Evolutionary conservation across 2,329 filamentous ascomycete genomes (phyloP).

Genomic region (Exophiala phaeomuriformis): DNA sequence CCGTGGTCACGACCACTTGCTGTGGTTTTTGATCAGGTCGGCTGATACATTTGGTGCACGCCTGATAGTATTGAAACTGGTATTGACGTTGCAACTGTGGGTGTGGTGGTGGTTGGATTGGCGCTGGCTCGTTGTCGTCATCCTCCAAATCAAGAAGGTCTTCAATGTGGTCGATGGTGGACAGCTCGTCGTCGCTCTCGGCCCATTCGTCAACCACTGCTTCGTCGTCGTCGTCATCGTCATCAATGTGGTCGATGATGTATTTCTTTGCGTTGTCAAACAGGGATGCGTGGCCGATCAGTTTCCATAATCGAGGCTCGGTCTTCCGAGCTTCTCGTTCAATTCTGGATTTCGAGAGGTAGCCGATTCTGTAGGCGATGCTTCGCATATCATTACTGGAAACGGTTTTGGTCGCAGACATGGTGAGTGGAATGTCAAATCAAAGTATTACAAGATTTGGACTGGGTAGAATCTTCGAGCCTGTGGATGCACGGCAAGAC

Average conservation of each 20-base stretch:
- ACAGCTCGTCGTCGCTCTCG: neutral
- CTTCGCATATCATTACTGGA: neutral
- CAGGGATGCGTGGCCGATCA: constrained; percentile 15
- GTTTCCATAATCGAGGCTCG: constrained; percentile 14
- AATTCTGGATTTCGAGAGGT: constrained; percentile 15
- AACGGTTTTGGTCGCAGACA: neutral
- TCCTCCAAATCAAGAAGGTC: constrained; percentile 1
- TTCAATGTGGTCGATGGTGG: neutral
- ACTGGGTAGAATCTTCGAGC: neutral
- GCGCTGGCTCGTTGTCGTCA: neutral
- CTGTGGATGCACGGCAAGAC: neutral
- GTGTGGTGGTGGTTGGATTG: neutral
- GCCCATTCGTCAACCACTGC: neutral
- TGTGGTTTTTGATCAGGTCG: neutral
- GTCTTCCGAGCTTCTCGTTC: constrained; percentile 16
- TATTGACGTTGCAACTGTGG: neutral
- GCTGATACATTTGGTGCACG: neutral
- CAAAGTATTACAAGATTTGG: too few relatives aligned
- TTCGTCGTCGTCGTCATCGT: constrained; percentile 1
- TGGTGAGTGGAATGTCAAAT: neutral
- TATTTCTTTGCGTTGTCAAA: constrained; percentile 17
- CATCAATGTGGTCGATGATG: constrained; percentile 10
- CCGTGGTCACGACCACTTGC: neutral
- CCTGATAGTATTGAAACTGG: neutral
- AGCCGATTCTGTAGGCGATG: constrained; percentile 18